Conservation (phyloP, 2,329 filamentous ascomycete species). For the Triangularia setosa region DNA sequence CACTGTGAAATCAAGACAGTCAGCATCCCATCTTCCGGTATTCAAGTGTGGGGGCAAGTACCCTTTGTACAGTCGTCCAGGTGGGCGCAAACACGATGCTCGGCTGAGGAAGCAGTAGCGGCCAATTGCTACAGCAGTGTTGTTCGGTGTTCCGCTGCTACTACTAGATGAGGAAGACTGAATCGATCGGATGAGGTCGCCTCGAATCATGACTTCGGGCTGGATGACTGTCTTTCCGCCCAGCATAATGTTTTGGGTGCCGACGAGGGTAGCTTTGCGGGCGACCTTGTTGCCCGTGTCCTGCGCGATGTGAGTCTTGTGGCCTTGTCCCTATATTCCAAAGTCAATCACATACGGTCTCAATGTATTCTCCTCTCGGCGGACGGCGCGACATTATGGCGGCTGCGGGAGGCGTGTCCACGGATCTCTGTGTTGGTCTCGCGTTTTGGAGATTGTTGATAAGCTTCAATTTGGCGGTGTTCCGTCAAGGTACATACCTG, state of each 20-base stretch:
- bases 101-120: slow-evolving; percentile 86
- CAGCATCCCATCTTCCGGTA: not conserved
- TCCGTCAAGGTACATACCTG: not conserved
- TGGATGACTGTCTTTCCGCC: slow-evolving; percentile 95
- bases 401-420: not conserved
- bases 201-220: slow-evolving; percentile 88
- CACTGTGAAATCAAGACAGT: slow-evolving; percentile 31
- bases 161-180: slow-evolving; percentile 40
- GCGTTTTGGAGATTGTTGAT: not conserved
- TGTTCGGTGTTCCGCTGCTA: slow-evolving; percentile 43
- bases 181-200: slow-evolving; percentile 69
- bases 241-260: slow-evolving; percentile 96
- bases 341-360: slow-evolving; percentile 50
- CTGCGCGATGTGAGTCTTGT: slow-evolving; percentile 43
- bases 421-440: not conserved
- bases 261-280: slow-evolving; percentile 83
- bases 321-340: not conserved
- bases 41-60: slow-evolving; percentile 26
- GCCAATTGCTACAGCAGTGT: slow-evolving; percentile 77
- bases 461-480: not conserved
- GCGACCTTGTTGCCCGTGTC: slow-evolving; percentile 99
- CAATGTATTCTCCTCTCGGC: slow-evolving; percentile 89
- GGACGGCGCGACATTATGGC: slow-evolving; percentile 68
- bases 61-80: slow-evolving; percentile 77
- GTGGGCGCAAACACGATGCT: slow-evolving; percentile 74